These are phyloP conservation scores for Brassica nigra DNA, from an alignment of 345 rosid genomes.

Conservation along the genomic window DNA sequence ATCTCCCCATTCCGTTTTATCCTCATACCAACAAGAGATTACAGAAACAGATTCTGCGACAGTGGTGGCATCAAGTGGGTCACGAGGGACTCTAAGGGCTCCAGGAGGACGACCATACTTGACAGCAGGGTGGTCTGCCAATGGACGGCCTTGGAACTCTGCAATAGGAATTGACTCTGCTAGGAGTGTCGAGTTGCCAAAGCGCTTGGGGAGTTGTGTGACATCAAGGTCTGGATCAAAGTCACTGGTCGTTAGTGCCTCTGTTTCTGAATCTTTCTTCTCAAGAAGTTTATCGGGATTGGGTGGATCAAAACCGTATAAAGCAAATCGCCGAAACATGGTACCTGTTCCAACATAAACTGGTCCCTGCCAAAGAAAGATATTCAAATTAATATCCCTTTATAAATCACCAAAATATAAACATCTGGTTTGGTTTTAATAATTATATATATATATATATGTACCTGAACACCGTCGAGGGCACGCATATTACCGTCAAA, in stretches of 20 bases:
- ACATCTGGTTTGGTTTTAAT: neutral
- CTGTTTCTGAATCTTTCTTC: neutral
- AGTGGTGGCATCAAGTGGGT: neutral
- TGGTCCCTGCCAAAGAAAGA: neutral
- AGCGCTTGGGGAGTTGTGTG: conserved; percentile 1
- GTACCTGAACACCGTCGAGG: neutral
- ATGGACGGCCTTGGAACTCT: neutral
- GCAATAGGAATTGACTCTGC: conserved; percentile 1
- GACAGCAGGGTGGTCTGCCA: neutral
- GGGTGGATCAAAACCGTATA: conserved; percentile 1
- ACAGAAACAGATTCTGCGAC: conserved; percentile 1
- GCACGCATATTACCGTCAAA: conserved; percentile 1
- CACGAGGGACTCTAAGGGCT: conserved; percentile 1
- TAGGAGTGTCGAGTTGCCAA: neutral
- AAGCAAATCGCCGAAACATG: neutral
- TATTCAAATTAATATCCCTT: neutral
- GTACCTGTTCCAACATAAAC: neutral
- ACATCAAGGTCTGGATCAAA: neutral
- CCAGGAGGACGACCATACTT: neutral
- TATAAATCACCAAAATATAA: neutral
- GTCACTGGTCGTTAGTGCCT: neutral
- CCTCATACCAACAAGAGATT: conserved; percentile 2
- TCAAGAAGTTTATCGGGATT: neutral
- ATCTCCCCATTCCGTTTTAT: neutral
- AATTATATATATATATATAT: neutral